phyloP scores from a whole-genome alignment of 164 flowering plant genomes.

The Chloranthus sessilifolius region DNA sequence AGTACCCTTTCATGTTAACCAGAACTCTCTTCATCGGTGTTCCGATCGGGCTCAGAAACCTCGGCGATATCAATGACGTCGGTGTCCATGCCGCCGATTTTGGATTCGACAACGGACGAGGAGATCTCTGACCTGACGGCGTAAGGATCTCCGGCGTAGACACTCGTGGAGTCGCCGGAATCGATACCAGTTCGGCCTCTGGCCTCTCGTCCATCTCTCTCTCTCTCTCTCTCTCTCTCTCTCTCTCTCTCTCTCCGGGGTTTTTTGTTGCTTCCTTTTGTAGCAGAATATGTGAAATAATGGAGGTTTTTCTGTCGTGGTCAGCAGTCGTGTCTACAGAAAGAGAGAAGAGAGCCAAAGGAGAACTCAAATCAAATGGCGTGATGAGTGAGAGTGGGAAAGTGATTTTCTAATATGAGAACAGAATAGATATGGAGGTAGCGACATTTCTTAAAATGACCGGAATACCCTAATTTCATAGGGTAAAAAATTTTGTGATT shows the following conservation, averaged over 20 bases:
- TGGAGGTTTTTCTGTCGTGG: too few species aligned
- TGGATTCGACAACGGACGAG: conserved; percentile 33
- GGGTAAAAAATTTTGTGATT: too few species aligned
- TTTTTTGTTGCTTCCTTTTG: not conserved
- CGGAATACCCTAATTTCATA: too few species aligned
- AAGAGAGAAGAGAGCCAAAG: not conserved
- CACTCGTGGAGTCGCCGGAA: conserved; percentile 83
- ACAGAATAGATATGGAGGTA: too few species aligned
- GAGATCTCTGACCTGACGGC: conserved; percentile 85
- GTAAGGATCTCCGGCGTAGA: conserved; percentile 78
- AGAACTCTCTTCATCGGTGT: conserved; percentile 96
- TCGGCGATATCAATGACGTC: conserved; percentile 83
- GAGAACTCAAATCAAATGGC: too few species aligned
- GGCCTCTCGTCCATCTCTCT: conserved; percentile 66
- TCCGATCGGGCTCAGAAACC: conserved; percentile 93
- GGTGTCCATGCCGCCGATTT: conserved; percentile 78
- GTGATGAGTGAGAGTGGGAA: too few species aligned
- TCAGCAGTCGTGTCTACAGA: too few species aligned
- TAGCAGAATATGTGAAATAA: too few species aligned
- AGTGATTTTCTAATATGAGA: too few species aligned
- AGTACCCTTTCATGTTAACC: conserved; percentile 87
- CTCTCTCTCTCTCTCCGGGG: not conserved
- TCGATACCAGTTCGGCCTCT: conserved; percentile 90
- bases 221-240: not conserved
- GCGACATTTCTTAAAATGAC: too few species aligned